Conservation (phyloP, 2,329 filamentous ascomycete species). For the Lachnellula subtilissima region DNA sequence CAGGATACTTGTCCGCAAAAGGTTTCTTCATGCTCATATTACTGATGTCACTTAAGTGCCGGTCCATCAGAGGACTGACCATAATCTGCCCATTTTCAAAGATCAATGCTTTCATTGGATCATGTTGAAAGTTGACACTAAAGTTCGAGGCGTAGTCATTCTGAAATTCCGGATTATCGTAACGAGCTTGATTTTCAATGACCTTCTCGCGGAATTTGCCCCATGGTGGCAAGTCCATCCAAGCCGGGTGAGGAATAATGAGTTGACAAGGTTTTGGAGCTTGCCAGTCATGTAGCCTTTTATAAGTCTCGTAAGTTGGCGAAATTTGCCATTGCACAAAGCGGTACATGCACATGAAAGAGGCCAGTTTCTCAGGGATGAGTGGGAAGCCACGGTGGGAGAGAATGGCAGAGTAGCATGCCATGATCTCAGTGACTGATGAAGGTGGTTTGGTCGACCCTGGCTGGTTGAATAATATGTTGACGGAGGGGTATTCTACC, state of each 20-base stretch:
- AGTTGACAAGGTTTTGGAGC: slow-evolving; percentile 21
- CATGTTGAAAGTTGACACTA: slow-evolving; percentile 25
- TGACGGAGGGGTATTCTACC: slow-evolving; percentile 25
- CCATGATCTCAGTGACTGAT: slow-evolving; percentile 25
- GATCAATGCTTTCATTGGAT: slow-evolving; percentile 24
- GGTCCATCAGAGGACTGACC: slow-evolving; percentile 21
- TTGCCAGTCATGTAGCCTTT: slow-evolving; percentile 27
- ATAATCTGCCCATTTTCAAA: slow-evolving; percentile 25
- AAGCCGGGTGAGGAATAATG: slow-evolving; percentile 26
- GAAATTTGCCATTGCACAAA: slow-evolving; percentile 30
- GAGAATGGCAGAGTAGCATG: slow-evolving; percentile 23
- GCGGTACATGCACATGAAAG: slow-evolving; percentile 31
- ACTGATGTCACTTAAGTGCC: slow-evolving; percentile 22
- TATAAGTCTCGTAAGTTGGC: slow-evolving; percentile 21
- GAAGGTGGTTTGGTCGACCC: slow-evolving; percentile 17
- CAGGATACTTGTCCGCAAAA: slow-evolving; percentile 29
- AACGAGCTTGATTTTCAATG: slow-evolving; percentile 25
- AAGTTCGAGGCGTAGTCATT: slow-evolving; percentile 25
- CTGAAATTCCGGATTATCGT: slow-evolving; percentile 27
- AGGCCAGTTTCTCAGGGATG: slow-evolving; percentile 28
- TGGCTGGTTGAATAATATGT: slow-evolving; percentile 25
- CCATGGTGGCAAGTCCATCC: slow-evolving; percentile 31
- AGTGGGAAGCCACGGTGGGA: slow-evolving; percentile 24
- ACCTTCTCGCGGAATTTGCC: slow-evolving; percentile 26
- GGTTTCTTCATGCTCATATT: slow-evolving; percentile 29